phyloP scores from a whole-genome alignment of 2,329 filamentous ascomycete genomes.

The Colletotrichum chrysophilum region DNA sequence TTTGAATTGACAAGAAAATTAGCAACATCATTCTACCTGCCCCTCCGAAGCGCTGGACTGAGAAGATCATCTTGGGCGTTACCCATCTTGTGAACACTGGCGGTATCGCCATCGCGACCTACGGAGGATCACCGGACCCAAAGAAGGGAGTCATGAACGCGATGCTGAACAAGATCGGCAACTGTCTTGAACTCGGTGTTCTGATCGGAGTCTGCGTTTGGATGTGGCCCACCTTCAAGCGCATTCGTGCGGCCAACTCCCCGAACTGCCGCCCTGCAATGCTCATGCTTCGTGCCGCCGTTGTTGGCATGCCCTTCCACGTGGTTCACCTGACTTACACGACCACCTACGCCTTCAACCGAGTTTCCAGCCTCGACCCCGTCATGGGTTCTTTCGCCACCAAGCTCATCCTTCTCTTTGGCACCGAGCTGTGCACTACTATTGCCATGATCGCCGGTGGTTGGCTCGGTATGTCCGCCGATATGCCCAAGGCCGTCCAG shows the following conservation, averaged over 20 bases:
- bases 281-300: constrained; percentile 21
- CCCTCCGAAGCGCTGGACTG: constrained; percentile 16
- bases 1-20: neutral
- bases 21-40: constrained; percentile 25
- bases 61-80: constrained; percentile 28
- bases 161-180: constrained; percentile 23
- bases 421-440: constrained; percentile 21
- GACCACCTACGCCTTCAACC: constrained; percentile 27
- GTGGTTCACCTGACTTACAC: constrained; percentile 25
- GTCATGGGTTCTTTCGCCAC: constrained; percentile 26
- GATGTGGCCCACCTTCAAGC: constrained; percentile 25
- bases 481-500: neutral
- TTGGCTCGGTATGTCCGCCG: constrained; percentile 11
- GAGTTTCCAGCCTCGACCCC: constrained; percentile 22
- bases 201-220: constrained; percentile 24
- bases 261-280: constrained; percentile 21
- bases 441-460: constrained; percentile 15
- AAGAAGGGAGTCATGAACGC: constrained; percentile 20
- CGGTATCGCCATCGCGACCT: constrained; percentile 24
- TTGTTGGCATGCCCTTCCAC: constrained; percentile 25
- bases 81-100: constrained; percentile 27
- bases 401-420: constrained; percentile 25
- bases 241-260: neutral
- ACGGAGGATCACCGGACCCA: constrained; percentile 22
- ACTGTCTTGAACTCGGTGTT: constrained; percentile 26